phyloP scores from a whole-genome alignment of 805 yeast genomes.

The Candida namnaoensis region DNA sequence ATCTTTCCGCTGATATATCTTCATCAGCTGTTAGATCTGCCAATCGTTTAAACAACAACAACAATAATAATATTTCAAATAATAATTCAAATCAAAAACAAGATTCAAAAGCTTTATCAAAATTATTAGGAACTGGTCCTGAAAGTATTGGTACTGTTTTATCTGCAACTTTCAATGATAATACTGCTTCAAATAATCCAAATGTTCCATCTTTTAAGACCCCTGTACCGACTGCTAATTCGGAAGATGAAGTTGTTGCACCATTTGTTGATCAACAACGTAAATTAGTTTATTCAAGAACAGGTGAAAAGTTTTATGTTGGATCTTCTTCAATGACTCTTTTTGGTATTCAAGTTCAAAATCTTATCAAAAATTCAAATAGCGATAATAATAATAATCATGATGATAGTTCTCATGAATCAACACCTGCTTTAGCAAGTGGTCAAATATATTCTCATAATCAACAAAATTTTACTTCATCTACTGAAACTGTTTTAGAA shows the following conservation, averaged over 20 bases:
- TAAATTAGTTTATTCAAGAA: conserved; percentile 60
- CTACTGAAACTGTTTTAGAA: conserved; percentile 50
- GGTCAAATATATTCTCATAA: too few species aligned
- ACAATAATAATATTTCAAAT: too few species aligned
- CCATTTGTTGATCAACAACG: conserved; percentile 69
- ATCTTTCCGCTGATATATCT: neutral
- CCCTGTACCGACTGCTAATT: conserved; percentile 1
- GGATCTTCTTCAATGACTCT: conserved; percentile 81
- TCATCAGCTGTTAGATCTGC: neutral
- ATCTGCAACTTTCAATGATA: conserved; percentile 16
- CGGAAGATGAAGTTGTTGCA: conserved; percentile 46
- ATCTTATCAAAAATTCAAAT: conserved; percentile 37
- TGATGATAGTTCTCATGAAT: neutral
- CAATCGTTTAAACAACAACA: neutral
- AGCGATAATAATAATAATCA: conserved; percentile 3
- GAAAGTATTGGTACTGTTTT: conserved; percentile 13
- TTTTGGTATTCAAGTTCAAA: conserved; percentile 71
- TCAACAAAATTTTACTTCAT: neutral
- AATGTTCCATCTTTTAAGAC: neutral
- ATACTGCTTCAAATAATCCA: conserved; percentile 15
- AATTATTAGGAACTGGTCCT: conserved; percentile 10
- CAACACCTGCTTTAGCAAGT: too few species aligned
- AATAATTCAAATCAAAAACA: neutral
- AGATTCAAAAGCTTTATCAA: conserved; percentile 5
- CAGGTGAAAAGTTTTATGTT: conserved; percentile 68